phyloP scores from a whole-genome alignment of 345 rosid genomes.

The Kandelia obovata region DNA sequence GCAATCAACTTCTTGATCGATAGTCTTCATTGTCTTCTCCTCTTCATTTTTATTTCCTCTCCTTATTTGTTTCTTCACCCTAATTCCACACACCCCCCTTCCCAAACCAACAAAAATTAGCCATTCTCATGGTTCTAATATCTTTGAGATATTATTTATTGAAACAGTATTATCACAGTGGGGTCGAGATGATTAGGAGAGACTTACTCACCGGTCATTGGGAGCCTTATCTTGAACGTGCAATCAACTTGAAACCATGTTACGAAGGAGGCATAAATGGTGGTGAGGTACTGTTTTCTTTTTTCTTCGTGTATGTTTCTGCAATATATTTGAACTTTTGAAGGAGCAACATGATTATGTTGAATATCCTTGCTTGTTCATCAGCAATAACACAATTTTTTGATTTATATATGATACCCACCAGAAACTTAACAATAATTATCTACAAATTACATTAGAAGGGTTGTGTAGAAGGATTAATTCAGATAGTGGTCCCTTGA shows the following conservation, averaged over 20 bases:
- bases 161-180: constrained; percentile 78
- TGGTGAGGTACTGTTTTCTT: constrained; percentile 66
- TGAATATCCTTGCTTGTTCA: too few species aligned
- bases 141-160: constrained; percentile 5
- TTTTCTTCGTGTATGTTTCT: background rate
- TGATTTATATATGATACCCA: too few species aligned
- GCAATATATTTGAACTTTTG: too few species aligned
- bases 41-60: background rate
- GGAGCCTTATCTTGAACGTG: constrained; percentile 97
- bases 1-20: background rate
- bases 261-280: constrained; percentile 88
- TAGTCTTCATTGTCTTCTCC: background rate
- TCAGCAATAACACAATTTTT: too few species aligned
- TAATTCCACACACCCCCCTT: background rate
- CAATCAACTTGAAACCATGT: constrained; percentile 88
- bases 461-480: too few species aligned
- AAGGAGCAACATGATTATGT: too few species aligned
- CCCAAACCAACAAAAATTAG: background rate
- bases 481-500: too few species aligned
- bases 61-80: background rate
- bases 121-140: background rate
- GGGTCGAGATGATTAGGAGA: constrained; percentile 99
- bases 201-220: constrained; percentile 90
- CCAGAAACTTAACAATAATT: too few species aligned
- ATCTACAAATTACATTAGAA: too few species aligned